Base-by-base conservation (phyloP, 805 yeast species). In the Sugiyamaella floridensis region DNA sequence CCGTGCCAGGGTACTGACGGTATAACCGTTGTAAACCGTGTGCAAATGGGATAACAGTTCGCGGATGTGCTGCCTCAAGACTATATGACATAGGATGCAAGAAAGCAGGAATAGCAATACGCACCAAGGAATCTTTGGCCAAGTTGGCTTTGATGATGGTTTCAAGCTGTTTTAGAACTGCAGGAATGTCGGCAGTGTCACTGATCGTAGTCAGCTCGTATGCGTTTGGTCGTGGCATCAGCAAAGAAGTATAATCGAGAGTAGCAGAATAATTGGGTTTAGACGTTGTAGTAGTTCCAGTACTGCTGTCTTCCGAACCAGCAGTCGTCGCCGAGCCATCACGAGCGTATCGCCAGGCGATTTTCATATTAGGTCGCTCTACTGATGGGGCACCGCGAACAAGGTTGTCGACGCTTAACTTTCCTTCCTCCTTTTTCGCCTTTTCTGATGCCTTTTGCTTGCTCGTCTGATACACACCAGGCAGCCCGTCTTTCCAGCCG, bases 311-410 rank as follows among this genome's bases (percentile, higher is more conserved):
- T 32, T 15, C 22, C 32, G 19, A 28, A 45, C n/a, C 22, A 28
- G 19, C 44, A n/a, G 7, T 16, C 28, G 15, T 67, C 6, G 42
- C 43, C 10, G 56, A 50, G 62, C 59, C 15, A 18, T 58, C 37
- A 50, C 74, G 69, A 0, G 92, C 93, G 63, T 90, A 90, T 62
- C 97, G 78, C 98, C 98, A 90, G 0, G 98, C 97, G 59, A 90
- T 90, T 64, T 83, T 86, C 76, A 90, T 71, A 58, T 84, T 20
- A 45, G 49, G 26, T 22, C 43, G 4, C 14, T 16, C 40, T 41
- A 37, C 28, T 11, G 26, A 40, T 11, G 47, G 40, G 15, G 9
- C 37, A 48, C 53, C 51, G 47, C 29, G 48, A 2, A 80, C 67
- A 61, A 85, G 63, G 63, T 86, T 86, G 29, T 83, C 79, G 2